Base-by-base conservation (phyloP, 768 basidiomycete genomes). In the Pisolithus tinctorius region DNA sequence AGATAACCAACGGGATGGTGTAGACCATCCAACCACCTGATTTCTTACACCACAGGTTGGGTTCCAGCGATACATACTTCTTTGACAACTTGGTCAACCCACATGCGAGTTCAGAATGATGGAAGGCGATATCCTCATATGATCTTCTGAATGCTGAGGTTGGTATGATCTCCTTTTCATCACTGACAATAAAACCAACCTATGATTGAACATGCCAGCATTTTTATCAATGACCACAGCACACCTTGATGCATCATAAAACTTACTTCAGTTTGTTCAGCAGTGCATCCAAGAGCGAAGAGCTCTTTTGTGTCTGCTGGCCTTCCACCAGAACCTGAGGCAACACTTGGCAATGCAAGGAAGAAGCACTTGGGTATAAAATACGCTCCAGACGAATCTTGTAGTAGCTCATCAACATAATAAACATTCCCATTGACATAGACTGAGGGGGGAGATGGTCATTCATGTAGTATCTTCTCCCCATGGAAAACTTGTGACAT, bases 371-470 rank as follows among this genome's bases (percentile, higher is more conserved):
- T 46, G 10, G 52, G 55, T 3, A 56, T 48, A 10, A 56, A 56
- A 37, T 56, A 56, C 0, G 3, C 16, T 1, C 49, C 42, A 1
- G 25, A 26, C 0, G 1, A 6, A 0, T 53, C 45, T 8, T 48
- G 43, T 20, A 56, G 16, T 1, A 66, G n/a, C 50, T 62, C 55
- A 8, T 61, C 41, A 1, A 59, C 43, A 40, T 54, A 67, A 42
- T 52, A 61, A 42, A 66, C 26, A 0, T 38, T 50, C 9, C 43
- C 4, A 6, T 29, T 14, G 14, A 45, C 14, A 1, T 11, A 0
- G 8, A 45, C 27, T n/a, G 43, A 27, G 5, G 41, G 41, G 9
- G 43, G 43, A 16, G 43, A 45, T 16, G 14, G 13, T 2, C 29
- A 14, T 2, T 45, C 43, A 6, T 14, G 26, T n/a, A 45, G 29